Evolutionary conservation across 148 eudicot genomes (phyloP), one percentile per base, ranked within the genome.

Genomic region (Rhododendron griersonianum): DNA sequence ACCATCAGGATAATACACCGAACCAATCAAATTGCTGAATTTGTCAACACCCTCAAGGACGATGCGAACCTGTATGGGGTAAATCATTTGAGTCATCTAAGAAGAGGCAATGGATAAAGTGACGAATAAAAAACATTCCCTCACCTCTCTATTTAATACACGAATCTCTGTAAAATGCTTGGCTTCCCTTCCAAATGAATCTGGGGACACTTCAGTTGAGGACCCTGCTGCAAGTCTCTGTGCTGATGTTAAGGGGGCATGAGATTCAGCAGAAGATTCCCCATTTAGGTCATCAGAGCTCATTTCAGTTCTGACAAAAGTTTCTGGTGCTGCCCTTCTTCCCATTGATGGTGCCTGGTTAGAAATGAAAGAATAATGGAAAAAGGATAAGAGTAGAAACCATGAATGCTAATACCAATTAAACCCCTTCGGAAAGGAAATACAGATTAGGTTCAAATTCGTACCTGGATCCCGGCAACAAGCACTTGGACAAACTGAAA

Each of bases 151-250:
- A 88, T 95, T 90, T 85, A 98, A 83, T 71, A 94, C 96, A 89
- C 95, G 99, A 30, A 90, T 90, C 90, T 98, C 99, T 1, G 98
- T 94, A 87, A 93, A 98, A 90, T 98, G 98, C 89, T 94, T 95
- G 85, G 98, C 98, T 92, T 98, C 98, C 92, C 93, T 95, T 77
- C 91, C 98, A 89, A 90, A 95, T 59, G 93, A 92, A 80, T 94
- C 98, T n/a, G 98, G 90, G 67, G 95, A 85, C 80, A 89, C 89
- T 90, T 94, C 98, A 80, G 82, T 67, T 18, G 84, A 86, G 44
- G 95, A 78, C 28, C 88, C 88, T 86, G 99, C 91, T 86, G 99
- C 91, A 73, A 97, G 88, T 86, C 95, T 93, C 88, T 94, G 96
- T 33, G 99, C 99, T 81, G 98, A 91, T 59, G 99, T 95, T 82